Evolutionary conservation across 1,139 yeast genomes (phyloP), one percentile per base, ranked within the genome.

Genomic region (Pichia sp.): DNA sequence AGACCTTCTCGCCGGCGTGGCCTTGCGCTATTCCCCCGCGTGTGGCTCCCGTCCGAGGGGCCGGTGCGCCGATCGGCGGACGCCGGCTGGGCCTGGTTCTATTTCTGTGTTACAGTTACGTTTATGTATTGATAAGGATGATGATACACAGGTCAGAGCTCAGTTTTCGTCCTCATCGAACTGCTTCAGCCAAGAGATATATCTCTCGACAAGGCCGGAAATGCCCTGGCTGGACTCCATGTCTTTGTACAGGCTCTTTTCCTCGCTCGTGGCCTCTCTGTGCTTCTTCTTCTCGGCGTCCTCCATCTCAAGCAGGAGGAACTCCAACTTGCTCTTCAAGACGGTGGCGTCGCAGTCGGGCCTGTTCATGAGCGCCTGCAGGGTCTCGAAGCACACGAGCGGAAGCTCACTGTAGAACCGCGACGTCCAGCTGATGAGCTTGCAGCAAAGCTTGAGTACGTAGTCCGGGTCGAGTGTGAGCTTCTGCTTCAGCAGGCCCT

Each of bases 321-420:
- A 57, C 32, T 61, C 66, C 10, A 69, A 44, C 32, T 64, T 64
- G 51, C 67, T 64, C 50, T 62, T 64, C 23, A 62, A 52, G 1
- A 59, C 58, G 1, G 60, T 57, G 10, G 53, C 19, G 41, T 62
- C 62, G n/a, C 55, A 58, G 19, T 63, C 63, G 11, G 62, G 59
- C 7, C 44, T 32, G 4, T 61, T 63, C 26, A 61, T 55, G 19
- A 67, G 45, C 4, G 42, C 45, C 31, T 61, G 54, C 29, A 68
- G 54, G 1, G 62, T 63, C 34, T 57, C 50, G 15, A 65, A 45
- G 29, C 65, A 60, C 6, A 61, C 51, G 2, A 65, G 51, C 4
- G 70, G 62, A 41, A 69, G 69, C 47, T 69, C 72, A 1, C 71
- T 71, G 47, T 69, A 70, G 56, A 61, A 69, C 44, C 72, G 60